Evolutionary conservation across 108 stramenopile species (phyloP), one percentile per base, ranked within the genome.

Genomic region (Cyclotella choctawhatcheeana): DNA sequence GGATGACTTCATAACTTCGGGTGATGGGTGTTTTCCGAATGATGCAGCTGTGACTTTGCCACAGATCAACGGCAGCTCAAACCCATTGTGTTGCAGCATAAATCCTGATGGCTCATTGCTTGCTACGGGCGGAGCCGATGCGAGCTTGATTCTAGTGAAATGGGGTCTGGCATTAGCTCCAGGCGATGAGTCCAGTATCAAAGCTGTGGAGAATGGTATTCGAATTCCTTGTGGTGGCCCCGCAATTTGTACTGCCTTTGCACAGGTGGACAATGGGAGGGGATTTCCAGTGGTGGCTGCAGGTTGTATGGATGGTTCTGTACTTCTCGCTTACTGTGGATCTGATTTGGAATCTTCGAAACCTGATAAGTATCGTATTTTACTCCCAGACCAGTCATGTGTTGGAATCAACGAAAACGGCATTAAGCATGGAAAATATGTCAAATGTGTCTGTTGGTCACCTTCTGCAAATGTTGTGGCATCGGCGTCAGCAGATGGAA

Each of bases 41-140:
- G 69, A 76, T 10, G 63, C 83, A 14, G 88, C 81, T 12, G 70
- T 83, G 40, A 69, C 76, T 0, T 51, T 94, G 48, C 68, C 74
- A 21, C 70, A 85, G n/a, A 44, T 92, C 10, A 88, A 94, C 58
- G 87, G 82, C 0, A 25, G 35, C 3, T 44, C 85, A 25, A 94
- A 94, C 73, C 77, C 80, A 12, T 64, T 88, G 4, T 91, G 86
- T 62, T 94, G 91, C 62, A 37, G 85, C 5, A 51, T 94, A 13
- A 80, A 86, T 37, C 72, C 69, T 0, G 85, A 90, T 52, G 88
- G 88, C 68, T 82, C 88, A 16, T 31, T 92, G 0, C 45, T 94
- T 47, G 89, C 88, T 14, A 90, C 91, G 10, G 93, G 91, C 26
- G 93, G 93, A 22, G 91, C 93, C 10, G 91, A 94, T 82, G 44